Base-by-base conservation (phyloP, 371 early-diverging fungal genomes). In the Mortierella sp. region DNA sequence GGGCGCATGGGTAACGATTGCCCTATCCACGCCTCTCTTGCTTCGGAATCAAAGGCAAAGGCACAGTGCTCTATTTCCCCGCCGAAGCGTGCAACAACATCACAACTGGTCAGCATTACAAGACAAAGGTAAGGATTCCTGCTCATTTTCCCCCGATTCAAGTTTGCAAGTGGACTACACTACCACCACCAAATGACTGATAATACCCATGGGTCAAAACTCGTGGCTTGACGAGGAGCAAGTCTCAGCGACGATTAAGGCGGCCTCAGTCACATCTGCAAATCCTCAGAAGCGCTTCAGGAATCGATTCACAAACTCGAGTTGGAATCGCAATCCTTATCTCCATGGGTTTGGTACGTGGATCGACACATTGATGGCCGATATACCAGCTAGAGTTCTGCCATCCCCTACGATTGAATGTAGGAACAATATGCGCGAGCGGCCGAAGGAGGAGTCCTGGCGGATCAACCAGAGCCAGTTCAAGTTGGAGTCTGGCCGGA, bases 41-140 rank as follows among this genome's bases (percentile, higher is more conserved):
- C 55, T 55, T 94, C 8, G 84, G 87, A 17, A 89, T 89, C 27
- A 56, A 49, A 15, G 54, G 67, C 8, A 49, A 41, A 12, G 55
- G 63, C 8, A 21, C 80, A 71, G 78, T 44, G 54, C 42, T 58
- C 2, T 83, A 78, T 51, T 79, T 94, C 52, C 94, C 94, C 11
- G 80, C 93, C 52, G 94, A 94, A 70, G 79, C 91, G 39, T 93
- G 94, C 76, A 81, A 82, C n/a, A n/a, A n/a, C 37, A 76, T 94
- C 34, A 78, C 79, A 14, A 79, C 83, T 39, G 91, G 91, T 53
- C 91, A 91, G 80, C 81, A 87, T 43, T 88, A 85, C 66, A 78
- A 82, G 71, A 78, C 87, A 56, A 88, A 89, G 32, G 73, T 73
- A 58, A 39, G 31, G 39, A 37, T 27, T 50, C 26, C 7, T n/a